Percentiles rank a stretch among this genome's conserved stretches.
Conservation (phyloP, 768 basidiomycete genomes). For the Lactifluus pinguis region DNA sequence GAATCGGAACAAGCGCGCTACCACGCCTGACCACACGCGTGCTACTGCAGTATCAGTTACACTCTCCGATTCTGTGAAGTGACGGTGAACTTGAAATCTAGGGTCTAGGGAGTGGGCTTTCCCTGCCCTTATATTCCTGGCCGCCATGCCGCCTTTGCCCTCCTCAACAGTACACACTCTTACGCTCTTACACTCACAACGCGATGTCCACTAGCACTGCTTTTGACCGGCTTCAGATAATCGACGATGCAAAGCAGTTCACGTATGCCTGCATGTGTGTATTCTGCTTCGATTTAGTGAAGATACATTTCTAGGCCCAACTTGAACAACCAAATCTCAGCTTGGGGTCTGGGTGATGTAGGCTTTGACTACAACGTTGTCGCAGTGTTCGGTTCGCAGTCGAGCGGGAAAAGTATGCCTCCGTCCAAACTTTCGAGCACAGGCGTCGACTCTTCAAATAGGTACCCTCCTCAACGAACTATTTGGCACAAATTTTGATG, state of each 20-base stretch:
- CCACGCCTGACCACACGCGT: too few species aligned
- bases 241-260: constrained; percentile 91
- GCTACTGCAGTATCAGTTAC: too few species aligned
- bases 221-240: constrained; percentile 66
- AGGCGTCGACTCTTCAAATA: constrained; percentile 24
- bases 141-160: too few species aligned
- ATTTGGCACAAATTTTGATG: constrained; percentile 97
- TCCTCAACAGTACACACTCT: too few species aligned
- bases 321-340: constrained; percentile 62
- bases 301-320: constrained; percentile 37
- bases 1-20: too few species aligned
- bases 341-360: constrained; percentile 82
- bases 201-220: too few species aligned
- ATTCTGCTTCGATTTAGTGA: constrained; percentile 5
- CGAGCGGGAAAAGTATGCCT: constrained; percentile 84
- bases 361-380: constrained; percentile 97
- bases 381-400: constrained; percentile 92
- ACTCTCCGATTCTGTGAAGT: too few species aligned
- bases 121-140: too few species aligned
- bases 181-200: too few species aligned
- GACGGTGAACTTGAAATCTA: too few species aligned
- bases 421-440: neutral
- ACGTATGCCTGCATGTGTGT: constrained; percentile 48
- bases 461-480: constrained; percentile 93
- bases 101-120: too few species aligned